Evolutionary conservation across 129 eudicot genomes (phyloP).

Genomic region (Solidago caesia): DNA sequence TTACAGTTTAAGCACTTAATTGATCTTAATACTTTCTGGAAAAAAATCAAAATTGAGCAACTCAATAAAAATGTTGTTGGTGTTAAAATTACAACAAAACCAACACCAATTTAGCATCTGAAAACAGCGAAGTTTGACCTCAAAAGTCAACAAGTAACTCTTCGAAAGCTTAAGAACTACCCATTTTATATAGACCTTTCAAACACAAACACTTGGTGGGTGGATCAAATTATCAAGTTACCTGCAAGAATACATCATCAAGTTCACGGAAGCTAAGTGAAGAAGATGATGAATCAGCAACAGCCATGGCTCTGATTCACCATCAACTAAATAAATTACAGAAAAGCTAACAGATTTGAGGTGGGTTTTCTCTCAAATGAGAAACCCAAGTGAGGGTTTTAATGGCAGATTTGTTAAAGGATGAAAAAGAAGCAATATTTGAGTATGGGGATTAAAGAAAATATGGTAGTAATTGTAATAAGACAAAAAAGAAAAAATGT

Average conservation of each 20-base stretch:
- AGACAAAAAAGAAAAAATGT: neutral
- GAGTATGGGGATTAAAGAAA: neutral
- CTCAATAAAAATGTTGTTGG: neutral
- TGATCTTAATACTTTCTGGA: neutral
- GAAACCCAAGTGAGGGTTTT: no score
- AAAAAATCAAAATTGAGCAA: neutral
- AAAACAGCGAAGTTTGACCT: conserved; percentile 9
- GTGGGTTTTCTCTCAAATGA: neutral
- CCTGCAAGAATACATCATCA: conserved; percentile 79
- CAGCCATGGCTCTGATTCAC: conserved; percentile 18
- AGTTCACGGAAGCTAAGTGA: conserved; percentile 62
- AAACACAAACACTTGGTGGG: conserved; percentile 26
- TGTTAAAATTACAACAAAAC: neutral
- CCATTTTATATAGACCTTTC: no score
- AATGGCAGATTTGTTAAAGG: no score
- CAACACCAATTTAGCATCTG: neutral
- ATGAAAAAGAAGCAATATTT: no score
- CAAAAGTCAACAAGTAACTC: neutral
- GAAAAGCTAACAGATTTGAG: neutral
- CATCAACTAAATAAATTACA: neutral
- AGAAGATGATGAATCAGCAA: conserved; percentile 30
- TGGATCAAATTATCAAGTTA: conserved; percentile 2
- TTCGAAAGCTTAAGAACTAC: neutral
- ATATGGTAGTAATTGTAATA: neutral
- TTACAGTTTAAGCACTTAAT: neutral